Percentiles rank a stretch among this genome's conserved stretches.
phyloP scores from a whole-genome alignment of 2,329 filamentous ascomycete species.

The Fusarium albidum region DNA sequence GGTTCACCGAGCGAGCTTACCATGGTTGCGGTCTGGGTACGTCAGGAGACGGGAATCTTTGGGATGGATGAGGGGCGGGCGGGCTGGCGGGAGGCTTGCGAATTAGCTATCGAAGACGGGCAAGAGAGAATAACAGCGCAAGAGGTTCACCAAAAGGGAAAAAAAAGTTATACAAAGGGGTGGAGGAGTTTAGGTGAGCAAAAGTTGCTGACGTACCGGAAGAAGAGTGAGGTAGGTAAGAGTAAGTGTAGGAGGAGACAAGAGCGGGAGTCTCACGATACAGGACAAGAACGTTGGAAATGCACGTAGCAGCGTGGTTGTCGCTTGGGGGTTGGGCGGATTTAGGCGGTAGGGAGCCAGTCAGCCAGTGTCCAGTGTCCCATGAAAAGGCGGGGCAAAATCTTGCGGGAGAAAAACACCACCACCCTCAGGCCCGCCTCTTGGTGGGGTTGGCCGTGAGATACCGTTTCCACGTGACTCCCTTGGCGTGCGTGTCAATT shows the following conservation, averaged over 20 bases:
- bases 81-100: slow-evolving; percentile 37
- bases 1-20: slow-evolving; percentile 45
- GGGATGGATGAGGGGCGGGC: slow-evolving; percentile 40
- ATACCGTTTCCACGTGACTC: slow-evolving; percentile 44
- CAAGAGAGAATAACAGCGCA: slow-evolving; percentile 3
- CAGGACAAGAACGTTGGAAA: slow-evolving; percentile 34
- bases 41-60: slow-evolving; percentile 41
- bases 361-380: slow-evolving; percentile 29
- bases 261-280: slow-evolving; percentile 33
- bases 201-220: slow-evolving; percentile 26
- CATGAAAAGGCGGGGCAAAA: slow-evolving; percentile 37
- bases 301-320: slow-evolving; percentile 25
- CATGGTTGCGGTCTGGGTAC: slow-evolving; percentile 48
- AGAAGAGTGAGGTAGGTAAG: slow-evolving; percentile 14
- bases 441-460: slow-evolving; percentile 46
- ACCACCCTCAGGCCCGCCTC: too few relatives aligned
- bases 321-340: slow-evolving; percentile 26
- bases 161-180: background rate
- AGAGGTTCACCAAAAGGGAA: background rate
- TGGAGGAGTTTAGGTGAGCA: background rate
- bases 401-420: slow-evolving; percentile 45
- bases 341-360: slow-evolving; percentile 37
- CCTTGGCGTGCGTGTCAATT: slow-evolving; percentile 30
- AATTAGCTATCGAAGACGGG: slow-evolving; percentile 36
- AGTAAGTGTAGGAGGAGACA: slow-evolving; percentile 24